A percentile compares a stretch with the other conserved stretches of the same genome.
Evolutionary conservation across 192 early-diverging fungal genomes (phyloP).

Genomic region (Linnemannia hyalina): DNA sequence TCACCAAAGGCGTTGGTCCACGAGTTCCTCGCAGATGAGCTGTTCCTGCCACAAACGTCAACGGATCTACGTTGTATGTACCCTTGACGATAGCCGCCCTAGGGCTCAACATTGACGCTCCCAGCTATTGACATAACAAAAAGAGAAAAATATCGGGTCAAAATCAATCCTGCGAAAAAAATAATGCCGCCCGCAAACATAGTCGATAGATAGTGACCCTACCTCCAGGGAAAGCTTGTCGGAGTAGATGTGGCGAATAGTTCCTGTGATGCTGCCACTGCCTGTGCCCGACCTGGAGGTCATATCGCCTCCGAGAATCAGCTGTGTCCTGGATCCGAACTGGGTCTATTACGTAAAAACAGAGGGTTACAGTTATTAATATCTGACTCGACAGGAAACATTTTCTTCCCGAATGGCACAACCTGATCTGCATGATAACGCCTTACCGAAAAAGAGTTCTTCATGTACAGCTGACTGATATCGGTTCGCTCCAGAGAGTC

Average conservation of each 20-base stretch:
- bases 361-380: background rate
- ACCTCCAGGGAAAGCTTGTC: conserved; percentile 80
- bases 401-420: background rate
- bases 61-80: conserved; percentile 49
- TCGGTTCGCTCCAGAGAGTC: conserved; percentile 52
- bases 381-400: background rate
- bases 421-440: background rate
- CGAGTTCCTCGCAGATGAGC: conserved; percentile 63
- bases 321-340: conserved; percentile 64
- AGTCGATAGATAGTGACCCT: conserved; percentile 12
- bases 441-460: conserved; percentile 73
- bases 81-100: conserved; percentile 72
- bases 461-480: conserved; percentile 65
- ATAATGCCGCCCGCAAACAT: background rate
- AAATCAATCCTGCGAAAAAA: background rate
- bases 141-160: background rate
- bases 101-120: conserved; percentile 64
- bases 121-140: conserved; percentile 53
- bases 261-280: conserved; percentile 81
- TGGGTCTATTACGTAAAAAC: conserved; percentile 50
- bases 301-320: conserved; percentile 70
- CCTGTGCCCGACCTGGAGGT: conserved; percentile 75
- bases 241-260: conserved; percentile 81
- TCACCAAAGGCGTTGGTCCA: conserved; percentile 73
- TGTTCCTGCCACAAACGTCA: conserved; percentile 74